Evolutionary conservation across 148 eudicot genomes (phyloP).

Genomic region (Arctostaphylos glauca): DNA sequence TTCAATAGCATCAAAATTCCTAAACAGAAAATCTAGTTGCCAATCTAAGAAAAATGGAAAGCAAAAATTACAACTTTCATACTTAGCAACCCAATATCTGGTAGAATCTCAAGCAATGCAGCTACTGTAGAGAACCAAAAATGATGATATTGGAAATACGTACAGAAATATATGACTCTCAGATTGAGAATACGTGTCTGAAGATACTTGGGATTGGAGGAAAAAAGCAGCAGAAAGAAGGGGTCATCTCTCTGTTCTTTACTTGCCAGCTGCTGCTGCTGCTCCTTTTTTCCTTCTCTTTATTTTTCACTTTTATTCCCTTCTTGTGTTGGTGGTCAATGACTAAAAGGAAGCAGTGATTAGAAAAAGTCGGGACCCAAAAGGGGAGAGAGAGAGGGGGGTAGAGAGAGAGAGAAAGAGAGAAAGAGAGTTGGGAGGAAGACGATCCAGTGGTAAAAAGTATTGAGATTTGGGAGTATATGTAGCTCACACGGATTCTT

Average conservation of each 20-base stretch:
- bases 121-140: not conserved
- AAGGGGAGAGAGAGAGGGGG: not conserved
- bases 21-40: not conserved
- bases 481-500: not conserved
- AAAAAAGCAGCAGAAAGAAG: not conserved
- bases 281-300: not conserved
- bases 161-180: too few species aligned
- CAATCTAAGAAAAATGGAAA: not conserved
- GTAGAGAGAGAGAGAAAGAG: not conserved
- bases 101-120: not conserved
- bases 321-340: not conserved
- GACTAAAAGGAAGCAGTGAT: not conserved
- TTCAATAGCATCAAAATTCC: not conserved
- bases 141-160: not conserved
- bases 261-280: not conserved
- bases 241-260: not conserved
- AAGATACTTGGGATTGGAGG: not conserved
- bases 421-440: not conserved
- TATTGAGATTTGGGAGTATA: not conserved
- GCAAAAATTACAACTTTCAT: not conserved
- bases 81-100: constrained; percentile 1
- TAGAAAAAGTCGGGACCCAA: too few species aligned
- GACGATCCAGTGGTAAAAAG: not conserved
- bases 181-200: not conserved
- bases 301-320: not conserved